phyloP scores from a whole-genome alignment of 768 basidiomycete genomes.

The Rhodotorula paludigena region DNA sequence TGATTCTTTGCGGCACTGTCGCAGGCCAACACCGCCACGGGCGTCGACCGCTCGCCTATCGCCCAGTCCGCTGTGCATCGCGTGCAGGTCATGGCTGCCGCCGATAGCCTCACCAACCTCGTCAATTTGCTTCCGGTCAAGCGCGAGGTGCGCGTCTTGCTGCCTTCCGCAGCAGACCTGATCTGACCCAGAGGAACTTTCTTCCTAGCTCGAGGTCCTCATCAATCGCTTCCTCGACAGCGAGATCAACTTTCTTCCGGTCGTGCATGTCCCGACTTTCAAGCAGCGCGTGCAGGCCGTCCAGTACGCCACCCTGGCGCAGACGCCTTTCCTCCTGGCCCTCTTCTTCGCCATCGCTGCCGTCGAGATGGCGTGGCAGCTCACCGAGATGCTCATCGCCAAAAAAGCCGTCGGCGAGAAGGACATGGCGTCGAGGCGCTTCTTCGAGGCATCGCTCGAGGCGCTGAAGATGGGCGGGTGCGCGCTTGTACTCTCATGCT shows the following conservation, averaged over 20 bases:
- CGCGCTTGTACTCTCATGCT: background rate
- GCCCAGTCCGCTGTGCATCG: background rate
- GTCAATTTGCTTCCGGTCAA: slow-evolving; percentile 14
- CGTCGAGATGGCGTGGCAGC: slow-evolving; percentile 18
- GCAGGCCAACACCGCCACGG: slow-evolving; percentile 8
- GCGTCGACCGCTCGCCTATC: background rate
- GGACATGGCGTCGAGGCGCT: slow-evolving; percentile 21
- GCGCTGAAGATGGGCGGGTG: slow-evolving; percentile 26
- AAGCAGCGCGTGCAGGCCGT: slow-evolving; percentile 1
- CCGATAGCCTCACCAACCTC: slow-evolving; percentile 8
- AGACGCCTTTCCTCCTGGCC: slow-evolving; percentile 27
- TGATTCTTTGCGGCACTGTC: too few species aligned
- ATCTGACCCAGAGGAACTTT: background rate
- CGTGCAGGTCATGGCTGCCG: slow-evolving; percentile 1
- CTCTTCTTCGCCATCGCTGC: slow-evolving; percentile 23
- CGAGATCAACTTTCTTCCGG: slow-evolving; percentile 26
- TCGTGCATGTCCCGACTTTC: slow-evolving; percentile 34
- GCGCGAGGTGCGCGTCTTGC: slow-evolving; percentile 12
- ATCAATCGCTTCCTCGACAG: slow-evolving; percentile 22
- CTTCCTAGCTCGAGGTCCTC: slow-evolving; percentile 27
- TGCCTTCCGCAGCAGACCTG: background rate
- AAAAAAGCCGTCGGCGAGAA: background rate
- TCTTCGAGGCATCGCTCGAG: slow-evolving; percentile 25
- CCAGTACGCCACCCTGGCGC: slow-evolving; percentile 1
- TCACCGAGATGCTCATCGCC: slow-evolving; percentile 2